These are phyloP conservation scores for Aphanocladium album DNA, from an alignment of 2,329 filamentous ascomycete genomes.

Conservation along the genomic window DNA sequence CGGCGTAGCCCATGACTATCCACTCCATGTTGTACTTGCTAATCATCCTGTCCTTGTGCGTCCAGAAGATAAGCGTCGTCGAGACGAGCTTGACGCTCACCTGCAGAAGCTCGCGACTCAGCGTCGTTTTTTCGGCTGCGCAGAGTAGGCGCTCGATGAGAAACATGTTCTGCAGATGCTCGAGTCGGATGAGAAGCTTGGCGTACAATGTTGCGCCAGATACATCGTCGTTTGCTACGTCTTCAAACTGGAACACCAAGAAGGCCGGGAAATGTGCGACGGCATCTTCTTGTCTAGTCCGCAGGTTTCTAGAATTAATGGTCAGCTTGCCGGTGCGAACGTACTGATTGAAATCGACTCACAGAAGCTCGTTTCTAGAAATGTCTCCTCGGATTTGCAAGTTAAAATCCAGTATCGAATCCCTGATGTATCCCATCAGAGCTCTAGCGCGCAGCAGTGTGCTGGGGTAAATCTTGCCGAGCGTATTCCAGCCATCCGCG, in stretches of 20 bases:
- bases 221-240: neutral
- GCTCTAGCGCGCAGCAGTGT: conserved; percentile 12
- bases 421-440: conserved; percentile 11
- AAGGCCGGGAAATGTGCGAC: neutral
- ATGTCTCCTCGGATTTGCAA: neutral
- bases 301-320: neutral
- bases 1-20: neutral
- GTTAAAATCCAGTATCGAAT: conserved; percentile 13
- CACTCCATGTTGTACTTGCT: neutral
- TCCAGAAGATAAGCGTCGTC: neutral
- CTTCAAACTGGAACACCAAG: neutral
- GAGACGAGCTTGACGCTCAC: neutral
- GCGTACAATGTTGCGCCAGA: neutral
- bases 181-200: neutral
- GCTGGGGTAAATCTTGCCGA: conserved; percentile 7
- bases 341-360: neutral
- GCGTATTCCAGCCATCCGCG: conserved; percentile 14
- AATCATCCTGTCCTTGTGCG: neutral
- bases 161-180: neutral
- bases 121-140: neutral
- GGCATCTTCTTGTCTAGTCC: neutral
- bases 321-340: neutral
- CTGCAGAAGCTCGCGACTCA: neutral
- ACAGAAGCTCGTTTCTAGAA: neutral
- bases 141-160: neutral